phyloP scores from a whole-genome alignment of 805 yeast species.

The Myxozyma geophila region DNA sequence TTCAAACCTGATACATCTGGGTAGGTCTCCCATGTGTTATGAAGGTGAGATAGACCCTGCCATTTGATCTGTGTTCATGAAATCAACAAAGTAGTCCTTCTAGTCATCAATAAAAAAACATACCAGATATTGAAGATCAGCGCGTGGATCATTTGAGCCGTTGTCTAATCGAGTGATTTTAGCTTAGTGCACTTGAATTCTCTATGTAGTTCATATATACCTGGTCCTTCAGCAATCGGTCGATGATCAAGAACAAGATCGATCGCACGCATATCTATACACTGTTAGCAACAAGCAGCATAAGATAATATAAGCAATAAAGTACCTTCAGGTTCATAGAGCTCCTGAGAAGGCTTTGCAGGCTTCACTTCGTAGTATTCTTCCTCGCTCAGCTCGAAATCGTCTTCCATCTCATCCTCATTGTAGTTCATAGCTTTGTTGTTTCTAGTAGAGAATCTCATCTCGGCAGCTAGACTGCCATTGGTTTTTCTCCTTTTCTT shows the following conservation, averaged over 20 bases:
- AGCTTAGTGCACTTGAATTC: no score
- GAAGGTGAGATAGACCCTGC: slow-evolving; percentile 85
- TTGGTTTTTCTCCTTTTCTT: slow-evolving; percentile 37
- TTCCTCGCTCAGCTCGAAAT: slow-evolving; percentile 54
- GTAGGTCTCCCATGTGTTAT: slow-evolving; percentile 91
- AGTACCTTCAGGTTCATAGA: slow-evolving; percentile 8
- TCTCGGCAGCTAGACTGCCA: slow-evolving; percentile 37
- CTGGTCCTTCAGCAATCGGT: slow-evolving; percentile 28
- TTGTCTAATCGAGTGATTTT: slow-evolving; percentile 1
- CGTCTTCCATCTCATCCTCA: slow-evolving; percentile 60
- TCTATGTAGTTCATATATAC: neutral
- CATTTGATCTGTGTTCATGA: slow-evolving; percentile 64
- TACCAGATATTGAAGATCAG: slow-evolving; percentile 42
- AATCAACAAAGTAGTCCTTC: neutral
- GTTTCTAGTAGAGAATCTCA: slow-evolving; percentile 78
- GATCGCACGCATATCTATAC: slow-evolving; percentile 44
- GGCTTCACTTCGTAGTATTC: slow-evolving; percentile 30
- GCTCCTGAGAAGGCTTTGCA: neutral
- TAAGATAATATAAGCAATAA: neutral
- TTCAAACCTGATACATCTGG: slow-evolving; percentile 52
- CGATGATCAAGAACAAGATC: slow-evolving; percentile 62
- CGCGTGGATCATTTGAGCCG: slow-evolving; percentile 39
- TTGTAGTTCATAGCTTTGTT: slow-evolving; percentile 73
- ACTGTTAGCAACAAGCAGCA: slow-evolving; percentile 6
- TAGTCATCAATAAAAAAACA: slow-evolving; percentile 53